phyloP scores from a whole-genome alignment of 2,329 filamentous ascomycete species.

The Pseudogymnoascus sp. region DNA sequence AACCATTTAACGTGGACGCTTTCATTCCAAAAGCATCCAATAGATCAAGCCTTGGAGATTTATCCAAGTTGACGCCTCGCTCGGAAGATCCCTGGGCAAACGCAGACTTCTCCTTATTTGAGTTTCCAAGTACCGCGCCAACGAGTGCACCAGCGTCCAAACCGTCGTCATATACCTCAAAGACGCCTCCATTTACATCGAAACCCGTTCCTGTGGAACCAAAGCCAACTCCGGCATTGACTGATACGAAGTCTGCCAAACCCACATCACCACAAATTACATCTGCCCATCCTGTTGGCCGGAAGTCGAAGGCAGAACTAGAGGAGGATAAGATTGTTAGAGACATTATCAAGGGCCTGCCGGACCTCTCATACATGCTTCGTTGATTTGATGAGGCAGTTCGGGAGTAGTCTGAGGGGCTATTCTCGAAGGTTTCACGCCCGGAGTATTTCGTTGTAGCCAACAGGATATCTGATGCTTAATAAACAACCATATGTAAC shows the following conservation, averaged over 20 bases:
- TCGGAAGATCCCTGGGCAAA: slow-evolving; percentile 28
- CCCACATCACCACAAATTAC: slow-evolving; percentile 8
- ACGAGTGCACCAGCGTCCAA: slow-evolving; percentile 11
- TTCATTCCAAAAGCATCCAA: neutral
- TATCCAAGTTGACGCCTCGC: neutral
- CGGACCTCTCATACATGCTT: slow-evolving; percentile 32
- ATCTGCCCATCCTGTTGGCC: slow-evolving; percentile 5
- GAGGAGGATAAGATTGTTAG: slow-evolving; percentile 29
- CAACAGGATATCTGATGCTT: neutral
- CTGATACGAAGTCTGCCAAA: neutral
- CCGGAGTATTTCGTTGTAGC: neutral
- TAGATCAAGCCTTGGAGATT: neutral
- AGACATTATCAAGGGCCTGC: slow-evolving; percentile 27
- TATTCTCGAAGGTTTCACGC: neutral
- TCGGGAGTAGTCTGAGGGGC: neutral
- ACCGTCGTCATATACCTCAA: slow-evolving; percentile 9
- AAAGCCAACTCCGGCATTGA: neutral
- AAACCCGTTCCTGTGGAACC: slow-evolving; percentile 8
- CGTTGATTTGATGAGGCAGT: neutral
- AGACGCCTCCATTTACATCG: neutral
- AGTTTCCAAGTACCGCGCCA: slow-evolving; percentile 17
- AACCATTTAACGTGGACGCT: neutral
- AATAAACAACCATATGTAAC: neutral
- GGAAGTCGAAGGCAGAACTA: slow-evolving; percentile 23
- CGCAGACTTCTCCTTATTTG: slow-evolving; percentile 32